Conservation (phyloP, 2,329 filamentous ascomycete genomes). For the Calonectria montana region DNA sequence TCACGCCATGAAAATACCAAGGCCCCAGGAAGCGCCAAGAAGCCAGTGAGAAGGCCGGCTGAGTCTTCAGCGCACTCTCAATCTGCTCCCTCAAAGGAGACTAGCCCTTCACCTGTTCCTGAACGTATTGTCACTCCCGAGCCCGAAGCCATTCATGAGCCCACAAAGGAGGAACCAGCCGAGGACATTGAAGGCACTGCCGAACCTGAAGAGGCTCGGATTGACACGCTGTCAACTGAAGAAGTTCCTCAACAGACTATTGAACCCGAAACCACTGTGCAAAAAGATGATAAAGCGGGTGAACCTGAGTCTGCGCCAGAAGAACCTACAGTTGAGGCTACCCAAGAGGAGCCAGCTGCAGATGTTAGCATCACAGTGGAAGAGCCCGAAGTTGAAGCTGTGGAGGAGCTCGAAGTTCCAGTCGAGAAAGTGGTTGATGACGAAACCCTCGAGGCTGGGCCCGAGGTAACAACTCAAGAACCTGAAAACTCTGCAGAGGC, state of each 20-base stretch:
- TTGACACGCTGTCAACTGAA: conserved; percentile 9
- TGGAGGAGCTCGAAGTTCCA: neutral
- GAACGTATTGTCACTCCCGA: conserved; percentile 15
- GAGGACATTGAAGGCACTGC: conserved; percentile 16
- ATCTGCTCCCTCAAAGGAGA: conserved; percentile 8
- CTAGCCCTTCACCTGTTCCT: conserved; percentile 15
- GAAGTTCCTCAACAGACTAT: conserved; percentile 26
- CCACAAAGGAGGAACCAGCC: conserved; percentile 3
- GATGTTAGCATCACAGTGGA: neutral
- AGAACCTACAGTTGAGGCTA: conserved; percentile 24
- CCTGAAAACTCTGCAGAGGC: neutral
- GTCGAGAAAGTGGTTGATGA: neutral
- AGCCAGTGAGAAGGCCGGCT: conserved; percentile 13
- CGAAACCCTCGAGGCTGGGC: conserved; percentile 3
- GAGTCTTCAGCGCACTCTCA: conserved; percentile 6
- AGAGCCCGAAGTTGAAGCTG: neutral
- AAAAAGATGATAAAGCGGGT: conserved; percentile 21
- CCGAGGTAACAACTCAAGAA: neutral
- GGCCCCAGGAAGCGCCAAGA: conserved; percentile 39
- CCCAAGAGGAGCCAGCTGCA: conserved; percentile 18
- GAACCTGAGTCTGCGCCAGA: conserved; percentile 15
- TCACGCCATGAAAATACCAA: conserved; percentile 40
- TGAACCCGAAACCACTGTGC: conserved; percentile 21
- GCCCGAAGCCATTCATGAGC: conserved; percentile 18
- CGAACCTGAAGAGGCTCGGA: conserved; percentile 14